phyloP scores from a whole-genome alignment of 2,329 filamentous ascomycete species.

The Aspergillus sp. region DNA sequence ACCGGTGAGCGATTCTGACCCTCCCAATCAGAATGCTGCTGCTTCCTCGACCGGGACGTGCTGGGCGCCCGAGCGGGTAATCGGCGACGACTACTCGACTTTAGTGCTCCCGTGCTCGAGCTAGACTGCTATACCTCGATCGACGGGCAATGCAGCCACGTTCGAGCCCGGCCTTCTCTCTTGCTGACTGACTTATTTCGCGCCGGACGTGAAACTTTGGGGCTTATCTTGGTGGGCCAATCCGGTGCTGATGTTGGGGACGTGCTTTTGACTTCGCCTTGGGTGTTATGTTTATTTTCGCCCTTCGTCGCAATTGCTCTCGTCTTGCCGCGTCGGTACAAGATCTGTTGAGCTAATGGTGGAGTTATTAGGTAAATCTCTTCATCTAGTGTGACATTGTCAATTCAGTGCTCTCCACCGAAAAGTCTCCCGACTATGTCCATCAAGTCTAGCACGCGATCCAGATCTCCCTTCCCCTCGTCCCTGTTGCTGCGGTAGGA shows the following conservation, averaged over 20 bases:
- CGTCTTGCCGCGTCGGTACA: not conserved
- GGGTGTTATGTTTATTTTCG: not conserved
- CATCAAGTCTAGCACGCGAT: no score
- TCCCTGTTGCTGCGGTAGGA: not conserved
- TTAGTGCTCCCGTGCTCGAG: conserved; percentile 1
- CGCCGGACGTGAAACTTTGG: not conserved
- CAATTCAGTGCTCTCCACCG: no score
- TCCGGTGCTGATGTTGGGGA: not conserved
- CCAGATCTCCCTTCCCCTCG: no score
- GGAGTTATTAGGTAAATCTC: not conserved
- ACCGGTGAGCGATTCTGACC: not conserved
- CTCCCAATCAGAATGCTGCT: not conserved
- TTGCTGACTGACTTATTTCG: not conserved
- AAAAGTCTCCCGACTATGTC: no score
- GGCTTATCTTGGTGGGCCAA: not conserved
- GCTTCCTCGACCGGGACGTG: no score
- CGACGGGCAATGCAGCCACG: conserved; percentile 6
- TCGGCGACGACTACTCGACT: conserved; percentile 7
- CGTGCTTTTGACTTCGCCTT: not conserved
- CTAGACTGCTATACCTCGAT: conserved; percentile 7
- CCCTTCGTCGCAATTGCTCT: not conserved
- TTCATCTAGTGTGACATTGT: not conserved
- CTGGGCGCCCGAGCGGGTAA: conserved; percentile 12
- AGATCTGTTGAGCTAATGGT: not conserved
- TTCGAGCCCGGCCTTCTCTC: conserved; percentile 11